Evolutionary conservation across 169 alveolate genomes (phyloP).

Genomic region (Plasmodium malariae): DNA sequence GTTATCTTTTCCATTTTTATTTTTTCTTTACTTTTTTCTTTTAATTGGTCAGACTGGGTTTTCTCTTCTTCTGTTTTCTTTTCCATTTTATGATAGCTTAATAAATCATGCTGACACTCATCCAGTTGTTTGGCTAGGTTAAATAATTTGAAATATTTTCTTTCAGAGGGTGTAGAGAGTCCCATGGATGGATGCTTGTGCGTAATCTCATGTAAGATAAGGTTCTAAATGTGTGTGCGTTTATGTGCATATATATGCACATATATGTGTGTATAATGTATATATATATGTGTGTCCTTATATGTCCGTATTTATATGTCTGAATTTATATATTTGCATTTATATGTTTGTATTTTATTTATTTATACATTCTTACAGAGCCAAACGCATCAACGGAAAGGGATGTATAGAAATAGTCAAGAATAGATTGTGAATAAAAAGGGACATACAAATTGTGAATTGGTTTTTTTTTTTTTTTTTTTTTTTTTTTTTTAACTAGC

Average conservation of each 20-base stretch:
- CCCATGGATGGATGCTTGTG: not conserved
- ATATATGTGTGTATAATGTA: not conserved
- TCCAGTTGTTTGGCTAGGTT: slow-evolving; percentile 23
- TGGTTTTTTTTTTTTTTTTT: too few species aligned
- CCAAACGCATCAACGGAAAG: too few species aligned
- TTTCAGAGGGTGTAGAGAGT: not conserved
- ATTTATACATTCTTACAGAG: too few species aligned
- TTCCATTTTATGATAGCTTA: not conserved
- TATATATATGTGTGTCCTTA: not conserved
- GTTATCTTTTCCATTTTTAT: not conserved
- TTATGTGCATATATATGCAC: not conserved
- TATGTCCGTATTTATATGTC: not conserved
- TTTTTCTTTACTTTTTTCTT: not conserved
- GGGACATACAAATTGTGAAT: too few species aligned
- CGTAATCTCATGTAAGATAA: too few species aligned
- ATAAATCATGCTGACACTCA: slow-evolving; percentile 25
- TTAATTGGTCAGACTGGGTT: not conserved
- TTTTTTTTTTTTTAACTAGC: too few species aligned
- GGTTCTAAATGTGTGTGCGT: too few species aligned
- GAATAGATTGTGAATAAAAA: too few species aligned
- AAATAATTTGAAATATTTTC: slow-evolving; percentile 19
- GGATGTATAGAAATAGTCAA: too few species aligned
- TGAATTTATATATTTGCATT: not conserved
- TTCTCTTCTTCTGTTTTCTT: not conserved
- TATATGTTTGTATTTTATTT: not conserved